Percentiles rank a stretch among this genome's conserved stretches.
phyloP scores from a whole-genome alignment of 805 yeast genomes.

The Suhomyces faveliae region DNA sequence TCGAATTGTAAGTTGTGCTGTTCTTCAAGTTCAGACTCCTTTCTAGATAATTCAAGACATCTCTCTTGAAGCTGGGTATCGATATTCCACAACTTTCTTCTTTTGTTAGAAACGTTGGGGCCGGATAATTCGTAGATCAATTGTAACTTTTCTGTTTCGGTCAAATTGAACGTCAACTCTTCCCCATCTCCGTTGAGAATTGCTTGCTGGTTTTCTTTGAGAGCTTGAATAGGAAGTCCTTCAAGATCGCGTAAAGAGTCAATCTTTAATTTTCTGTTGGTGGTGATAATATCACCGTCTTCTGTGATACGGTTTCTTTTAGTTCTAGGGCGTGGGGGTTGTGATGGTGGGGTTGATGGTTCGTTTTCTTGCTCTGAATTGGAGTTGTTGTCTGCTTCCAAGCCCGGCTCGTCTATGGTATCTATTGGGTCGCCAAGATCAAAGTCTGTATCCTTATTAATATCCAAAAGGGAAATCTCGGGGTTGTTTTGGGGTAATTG shows the following conservation, averaged over 20 bases:
- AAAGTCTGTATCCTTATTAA: slow-evolving; percentile 22
- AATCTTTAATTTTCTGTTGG: slow-evolving; percentile 44
- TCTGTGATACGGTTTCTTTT: slow-evolving; percentile 35
- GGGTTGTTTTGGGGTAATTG: slow-evolving; percentile 18
- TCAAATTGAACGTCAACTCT: slow-evolving; percentile 25
- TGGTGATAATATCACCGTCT: slow-evolving; percentile 46
- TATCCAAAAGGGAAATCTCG: slow-evolving; percentile 24
- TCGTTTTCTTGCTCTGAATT: slow-evolving; percentile 16
- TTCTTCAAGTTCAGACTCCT: slow-evolving; percentile 20
- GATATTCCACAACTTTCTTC: slow-evolving; percentile 31
- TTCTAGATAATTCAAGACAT: slow-evolving; percentile 27
- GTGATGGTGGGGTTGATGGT: slow-evolving; percentile 26
- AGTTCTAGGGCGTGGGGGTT: slow-evolving; percentile 24
- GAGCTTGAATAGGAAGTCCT: slow-evolving; percentile 38
- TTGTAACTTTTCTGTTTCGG: slow-evolving; percentile 32
- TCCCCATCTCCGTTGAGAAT: slow-evolving; percentile 20
- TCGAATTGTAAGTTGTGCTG: slow-evolving; percentile 17
- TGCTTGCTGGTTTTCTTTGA: slow-evolving; percentile 28
- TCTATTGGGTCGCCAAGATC: slow-evolving; percentile 46
- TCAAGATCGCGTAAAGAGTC: slow-evolving; percentile 47
- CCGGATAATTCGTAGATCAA: slow-evolving; percentile 34
- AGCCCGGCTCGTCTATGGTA: slow-evolving; percentile 20
- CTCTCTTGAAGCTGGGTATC: slow-evolving; percentile 28
- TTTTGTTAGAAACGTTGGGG: slow-evolving; percentile 26
- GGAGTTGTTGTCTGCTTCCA: slow-evolving; percentile 8